Evolutionary conservation across 169 alveolate species (phyloP), one percentile per base, ranked within the genome.

Genomic region (Plasmodium sp.): DNA sequence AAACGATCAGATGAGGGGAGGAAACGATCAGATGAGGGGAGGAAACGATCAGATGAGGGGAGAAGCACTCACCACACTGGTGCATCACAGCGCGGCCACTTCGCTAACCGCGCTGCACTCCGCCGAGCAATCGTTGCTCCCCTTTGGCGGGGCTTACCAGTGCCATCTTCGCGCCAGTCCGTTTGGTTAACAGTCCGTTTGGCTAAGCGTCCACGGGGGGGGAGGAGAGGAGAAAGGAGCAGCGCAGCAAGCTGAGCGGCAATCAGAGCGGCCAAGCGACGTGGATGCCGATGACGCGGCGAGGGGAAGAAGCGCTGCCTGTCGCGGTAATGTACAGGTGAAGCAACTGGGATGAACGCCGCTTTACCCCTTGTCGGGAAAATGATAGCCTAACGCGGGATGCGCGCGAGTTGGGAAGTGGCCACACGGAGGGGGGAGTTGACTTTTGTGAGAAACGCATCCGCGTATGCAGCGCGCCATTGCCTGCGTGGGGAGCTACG

Each of bases 121-220:
- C 75, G 18, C 75, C 4, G 75, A 7, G 31, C 9, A 4, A 22
- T 62, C 36, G 10, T 14, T 62, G 9, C 39, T 62, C 62, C 31
- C 62, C 36, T 51, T 56, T 82, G 58, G 39, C 67, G 33, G 7
- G 56, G 18, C 90, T 82, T 82, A 82, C 90, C 41, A 82, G 54
- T 51, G 90, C 90, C 90, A 82, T 82, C 18, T 41, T 82, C 18
- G 33, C 73, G n/a, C 5, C 33, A 48, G 22, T 27, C n/a, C 36
- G 27, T 39, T 81, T 73, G 33, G 51, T 39, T 48, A 62, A 81
- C 14, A 33, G 31, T 77, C 43, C 4, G 27, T 22, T 22, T 73
- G 33, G 51, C 14, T 48, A 62, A 81, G 36, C 58, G 31, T 77
- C 43, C 4, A 12, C 3, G 9, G 51, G 51, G 12, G 4, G n/a